phyloP scores from a whole-genome alignment of 108 stramenopile genomes.

The Cyclostephanos tholiformis region DNA sequence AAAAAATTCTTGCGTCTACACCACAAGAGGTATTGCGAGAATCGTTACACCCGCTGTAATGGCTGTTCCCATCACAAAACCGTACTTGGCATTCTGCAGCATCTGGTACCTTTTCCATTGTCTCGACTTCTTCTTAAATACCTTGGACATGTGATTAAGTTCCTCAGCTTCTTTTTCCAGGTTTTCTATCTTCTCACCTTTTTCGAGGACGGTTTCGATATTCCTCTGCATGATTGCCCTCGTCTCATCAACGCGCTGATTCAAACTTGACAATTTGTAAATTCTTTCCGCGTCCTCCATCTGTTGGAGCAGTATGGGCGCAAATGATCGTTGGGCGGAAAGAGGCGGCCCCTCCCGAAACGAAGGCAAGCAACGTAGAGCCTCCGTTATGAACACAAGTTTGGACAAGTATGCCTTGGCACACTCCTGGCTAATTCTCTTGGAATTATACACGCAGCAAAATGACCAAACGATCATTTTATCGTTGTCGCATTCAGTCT shows the following conservation, averaged over 20 bases:
- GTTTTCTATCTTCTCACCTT: slow-evolving; percentile 58
- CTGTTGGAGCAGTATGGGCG: slow-evolving; percentile 64
- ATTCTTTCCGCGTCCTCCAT: slow-evolving; percentile 66
- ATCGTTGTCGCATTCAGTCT: slow-evolving; percentile 20
- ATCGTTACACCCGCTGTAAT: slow-evolving; percentile 67
- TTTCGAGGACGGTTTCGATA: slow-evolving; percentile 58
- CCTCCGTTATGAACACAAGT: slow-evolving; percentile 60
- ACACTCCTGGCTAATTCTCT: slow-evolving; percentile 27
- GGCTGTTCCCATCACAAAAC: slow-evolving; percentile 65
- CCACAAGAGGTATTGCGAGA: slow-evolving; percentile 37
- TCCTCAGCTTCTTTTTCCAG: slow-evolving; percentile 48
- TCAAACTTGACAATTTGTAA: slow-evolving; percentile 52
- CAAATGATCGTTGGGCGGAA: slow-evolving; percentile 65
- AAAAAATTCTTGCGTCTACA: too few relatives aligned
- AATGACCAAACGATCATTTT: slow-evolving; percentile 59
- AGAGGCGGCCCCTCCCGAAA: slow-evolving; percentile 46
- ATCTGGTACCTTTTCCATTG: slow-evolving; percentile 55
- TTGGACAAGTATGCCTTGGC: slow-evolving; percentile 70
- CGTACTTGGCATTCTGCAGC: slow-evolving; percentile 81
- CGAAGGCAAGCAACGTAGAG: slow-evolving; percentile 56
- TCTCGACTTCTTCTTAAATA: slow-evolving; percentile 64
- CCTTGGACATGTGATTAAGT: slow-evolving; percentile 54
- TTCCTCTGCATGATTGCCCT: slow-evolving; percentile 69
- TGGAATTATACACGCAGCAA: slow-evolving; percentile 58
- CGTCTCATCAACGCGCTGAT: slow-evolving; percentile 52